Percentiles rank a stretch among this genome's conserved stretches.
These are phyloP conservation scores for Trichoderma endophyticum DNA, from an alignment of 2,329 filamentous ascomycete genomes.

Conservation along the genomic window DNA sequence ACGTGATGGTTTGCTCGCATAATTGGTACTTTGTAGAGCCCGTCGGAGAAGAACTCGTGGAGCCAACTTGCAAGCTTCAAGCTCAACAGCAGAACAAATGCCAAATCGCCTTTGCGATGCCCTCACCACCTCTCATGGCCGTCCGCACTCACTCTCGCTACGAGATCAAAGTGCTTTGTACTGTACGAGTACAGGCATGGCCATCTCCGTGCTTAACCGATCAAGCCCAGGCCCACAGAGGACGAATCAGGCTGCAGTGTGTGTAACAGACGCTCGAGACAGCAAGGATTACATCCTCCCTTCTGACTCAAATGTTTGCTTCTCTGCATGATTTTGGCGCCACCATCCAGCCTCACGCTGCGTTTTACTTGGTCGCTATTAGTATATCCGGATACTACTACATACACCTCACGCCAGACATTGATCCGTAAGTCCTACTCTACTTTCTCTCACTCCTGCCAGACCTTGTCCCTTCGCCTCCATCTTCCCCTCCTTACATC, in stretches of 20 bases:
- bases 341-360: neutral
- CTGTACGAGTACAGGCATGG: neutral
- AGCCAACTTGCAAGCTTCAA: neutral
- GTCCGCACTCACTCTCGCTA: neutral
- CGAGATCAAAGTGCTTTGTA: neutral
- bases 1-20: neutral
- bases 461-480: neutral
- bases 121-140: neutral
- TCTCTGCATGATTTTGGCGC: constrained; percentile 5
- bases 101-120: neutral
- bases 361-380: neutral
- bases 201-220: neutral
- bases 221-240: neutral
- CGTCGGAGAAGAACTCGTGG: no score
- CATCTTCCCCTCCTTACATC: neutral
- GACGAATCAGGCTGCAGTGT: neutral
- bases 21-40: neutral
- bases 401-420: neutral
- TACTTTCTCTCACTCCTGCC: neutral
- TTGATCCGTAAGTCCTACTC: neutral
- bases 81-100: neutral
- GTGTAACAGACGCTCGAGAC: neutral
- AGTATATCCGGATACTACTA: neutral
- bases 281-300: neutral
- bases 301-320: neutral